phyloP scores from a whole-genome alignment of 148 eudicot genomes.

The Vaccinium corymbosum region DNA sequence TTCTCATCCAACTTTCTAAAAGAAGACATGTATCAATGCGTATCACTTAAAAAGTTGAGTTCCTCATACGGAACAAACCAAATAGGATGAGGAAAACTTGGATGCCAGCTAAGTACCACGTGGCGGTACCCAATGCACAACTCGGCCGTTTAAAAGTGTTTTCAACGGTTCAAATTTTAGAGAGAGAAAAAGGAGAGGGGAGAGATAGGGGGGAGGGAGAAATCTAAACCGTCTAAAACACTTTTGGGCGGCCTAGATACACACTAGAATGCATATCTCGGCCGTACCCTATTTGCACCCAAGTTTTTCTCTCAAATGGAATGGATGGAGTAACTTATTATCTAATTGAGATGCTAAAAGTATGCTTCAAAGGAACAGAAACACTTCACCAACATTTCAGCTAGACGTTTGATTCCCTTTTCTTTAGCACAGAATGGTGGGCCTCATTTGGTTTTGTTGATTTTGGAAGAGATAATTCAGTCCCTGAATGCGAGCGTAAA shows the following conservation, averaged over 20 bases:
- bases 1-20: neutral
- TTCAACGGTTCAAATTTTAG: too few relatives aligned
- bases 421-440: neutral
- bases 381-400: neutral
- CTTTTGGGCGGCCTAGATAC: too few relatives aligned
- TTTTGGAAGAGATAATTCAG: neutral
- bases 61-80: neutral
- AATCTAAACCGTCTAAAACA: too few relatives aligned
- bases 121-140: too few relatives aligned
- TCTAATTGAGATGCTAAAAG: neutral
- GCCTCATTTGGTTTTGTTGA: neutral
- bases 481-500: too few relatives aligned
- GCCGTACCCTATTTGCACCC: too few relatives aligned
- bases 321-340: neutral
- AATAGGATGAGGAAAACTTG: too few relatives aligned
- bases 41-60: neutral
- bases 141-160: too few relatives aligned
- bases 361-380: neutral
- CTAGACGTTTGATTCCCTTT: neutral
- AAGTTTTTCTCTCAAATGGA: neutral
- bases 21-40: neutral
- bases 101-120: too few relatives aligned
- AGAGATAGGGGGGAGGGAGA: too few relatives aligned
- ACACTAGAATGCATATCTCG: too few relatives aligned
- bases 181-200: too few relatives aligned